Conservation (phyloP, 768 basidiomycete species). For the Pleurotus pulmonarius region DNA sequence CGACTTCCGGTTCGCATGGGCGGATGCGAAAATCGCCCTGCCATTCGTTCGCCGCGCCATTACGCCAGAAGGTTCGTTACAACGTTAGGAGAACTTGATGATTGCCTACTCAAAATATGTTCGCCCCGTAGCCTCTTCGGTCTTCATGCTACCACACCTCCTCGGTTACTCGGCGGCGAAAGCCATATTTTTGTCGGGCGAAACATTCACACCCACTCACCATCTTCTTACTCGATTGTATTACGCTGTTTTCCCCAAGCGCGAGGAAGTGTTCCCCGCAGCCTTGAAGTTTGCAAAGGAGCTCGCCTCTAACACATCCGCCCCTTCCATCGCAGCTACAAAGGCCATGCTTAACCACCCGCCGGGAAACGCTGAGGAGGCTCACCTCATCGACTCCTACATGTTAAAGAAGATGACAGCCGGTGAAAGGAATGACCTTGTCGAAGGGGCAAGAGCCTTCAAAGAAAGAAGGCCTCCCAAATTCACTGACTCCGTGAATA, state of each 20-base stretch:
- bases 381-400: conserved; percentile 50
- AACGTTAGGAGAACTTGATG: neutral
- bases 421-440: conserved; percentile 34
- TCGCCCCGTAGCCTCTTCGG: conserved; percentile 27
- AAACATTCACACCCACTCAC: conserved; percentile 39
- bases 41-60: conserved; percentile 51
- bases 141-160: conserved; percentile 52
- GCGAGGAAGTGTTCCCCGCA: conserved; percentile 49
- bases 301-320: conserved; percentile 47
- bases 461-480: conserved; percentile 40
- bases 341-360: conserved; percentile 52
- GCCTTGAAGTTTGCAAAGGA: conserved; percentile 50
- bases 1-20: conserved; percentile 50
- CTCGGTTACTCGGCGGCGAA: conserved; percentile 48
- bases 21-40: conserved; percentile 43
- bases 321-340: conserved; percentile 45
- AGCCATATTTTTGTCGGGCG: conserved; percentile 47
- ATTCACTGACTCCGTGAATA: conserved; percentile 41
- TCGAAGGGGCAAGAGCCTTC: conserved; percentile 47
- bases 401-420: conserved; percentile 33
- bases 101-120: neutral
- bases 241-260: conserved; percentile 40
- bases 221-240: conserved; percentile 41
- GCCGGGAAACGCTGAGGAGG: conserved; percentile 47
- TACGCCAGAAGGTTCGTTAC: conserved; percentile 38